Conservation (phyloP, 257 asterid genomes). For the Orobanche coerulescens region DNA sequence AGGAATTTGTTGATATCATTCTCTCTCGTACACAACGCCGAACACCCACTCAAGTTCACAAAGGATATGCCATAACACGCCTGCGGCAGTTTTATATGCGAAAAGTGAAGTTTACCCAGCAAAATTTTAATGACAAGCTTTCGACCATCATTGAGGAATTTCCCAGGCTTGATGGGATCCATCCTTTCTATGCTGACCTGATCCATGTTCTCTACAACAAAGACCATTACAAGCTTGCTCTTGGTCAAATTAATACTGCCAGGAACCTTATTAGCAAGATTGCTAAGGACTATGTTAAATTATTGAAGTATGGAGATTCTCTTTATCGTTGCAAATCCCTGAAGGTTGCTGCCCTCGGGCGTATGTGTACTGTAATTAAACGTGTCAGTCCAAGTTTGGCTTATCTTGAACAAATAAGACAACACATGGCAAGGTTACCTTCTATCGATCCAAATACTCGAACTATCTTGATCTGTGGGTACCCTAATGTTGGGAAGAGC, state of each 20-base stretch:
- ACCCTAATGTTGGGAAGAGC: slow-evolving; percentile 97
- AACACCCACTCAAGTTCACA: slow-evolving; percentile 95
- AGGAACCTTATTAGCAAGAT: slow-evolving; percentile 81
- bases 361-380: slow-evolving; percentile 88
- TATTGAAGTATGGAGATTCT: slow-evolving; percentile 86
- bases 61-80: slow-evolving; percentile 89
- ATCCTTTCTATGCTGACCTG: slow-evolving; percentile 93
- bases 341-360: slow-evolving; percentile 94
- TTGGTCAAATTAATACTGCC: slow-evolving; percentile 87
- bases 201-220: slow-evolving; percentile 92
- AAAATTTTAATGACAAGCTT: slow-evolving; percentile 76
- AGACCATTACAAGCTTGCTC: slow-evolving; percentile 96
- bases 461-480: slow-evolving; percentile 96
- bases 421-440: slow-evolving; percentile 92
- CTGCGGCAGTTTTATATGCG: slow-evolving; percentile 94
- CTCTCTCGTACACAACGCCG: slow-evolving; percentile 93
- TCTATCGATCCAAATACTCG: slow-evolving; percentile 93
- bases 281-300: slow-evolving; percentile 69
- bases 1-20: slow-evolving; percentile 80
- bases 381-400: slow-evolving; percentile 86
- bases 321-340: slow-evolving; percentile 82
- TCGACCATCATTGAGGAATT: slow-evolving; percentile 85
- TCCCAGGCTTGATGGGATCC: slow-evolving; percentile 86
- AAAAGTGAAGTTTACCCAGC: slow-evolving; percentile 81
- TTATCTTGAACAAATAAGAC: slow-evolving; percentile 95